Base-by-base conservation (phyloP, 2,329 filamentous ascomycete species). In the Xylariaceae sp. region DNA sequence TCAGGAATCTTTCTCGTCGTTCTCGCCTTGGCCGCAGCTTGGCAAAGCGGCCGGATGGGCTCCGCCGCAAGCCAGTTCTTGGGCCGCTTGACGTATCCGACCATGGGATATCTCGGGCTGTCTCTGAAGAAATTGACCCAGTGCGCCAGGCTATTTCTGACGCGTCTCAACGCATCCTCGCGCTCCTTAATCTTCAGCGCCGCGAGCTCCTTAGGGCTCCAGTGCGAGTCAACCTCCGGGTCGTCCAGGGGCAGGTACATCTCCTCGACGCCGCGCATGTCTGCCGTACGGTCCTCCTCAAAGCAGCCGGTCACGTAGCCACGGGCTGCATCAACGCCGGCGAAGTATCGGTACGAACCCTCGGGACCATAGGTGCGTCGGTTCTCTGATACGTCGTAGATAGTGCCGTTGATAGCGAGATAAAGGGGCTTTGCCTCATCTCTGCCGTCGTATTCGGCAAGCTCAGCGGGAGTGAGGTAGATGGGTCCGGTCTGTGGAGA, bases 271-370 rank as follows among this genome's bases (percentile, higher is more conserved):
- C 94, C 94, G 62, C 89, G 84, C 73, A 97, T 77, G 76, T 99
- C 94, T 2, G 89, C 82, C 1, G 87, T 94, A 37, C 87, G 79
- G 78, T 99, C 94, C 64, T 91, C 88, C 45, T 84, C 78, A 77
- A 99, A 99, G 74, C 94, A 99, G 15, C 90, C 91, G 1, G 94
- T 97, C 8, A 99, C 86, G 74, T 92, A 99, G 17, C 88, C 91
- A 53, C 94, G 88, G 11, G 89, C 86, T 39, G 93, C 92, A 75
- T 99, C 94, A 63, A 82, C 82, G 62, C 93, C 94, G 0, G 92
- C 85, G 74, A 99, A 96, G 76, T 88, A 87, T 69, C 87, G 82
- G 79, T 99, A 99, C 44, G 85, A 86, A 3, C 92, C 94, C 34
- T 91, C 92, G 0, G 92, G 88, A 0, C 90, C 90, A 77, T 94